These are phyloP conservation scores for Punica granatum DNA, from an alignment of 345 rosid species.

Conservation along the genomic window DNA sequence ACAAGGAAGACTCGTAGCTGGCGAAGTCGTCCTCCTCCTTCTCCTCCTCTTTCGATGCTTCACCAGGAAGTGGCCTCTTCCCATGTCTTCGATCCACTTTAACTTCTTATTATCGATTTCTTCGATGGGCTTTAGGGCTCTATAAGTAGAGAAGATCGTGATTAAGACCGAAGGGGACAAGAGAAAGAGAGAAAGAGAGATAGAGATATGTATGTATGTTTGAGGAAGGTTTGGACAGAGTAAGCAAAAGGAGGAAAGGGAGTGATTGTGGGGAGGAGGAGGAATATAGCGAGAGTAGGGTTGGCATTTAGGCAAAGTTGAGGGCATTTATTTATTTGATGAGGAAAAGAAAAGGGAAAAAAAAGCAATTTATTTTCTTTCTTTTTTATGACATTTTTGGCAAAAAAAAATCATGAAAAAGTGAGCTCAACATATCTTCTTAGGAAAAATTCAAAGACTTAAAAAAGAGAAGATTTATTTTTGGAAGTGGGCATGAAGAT, in stretches of 20 bases:
- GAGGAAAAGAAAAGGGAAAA: neutral
- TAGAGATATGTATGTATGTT: neutral
- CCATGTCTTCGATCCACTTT: conserved; percentile 38
- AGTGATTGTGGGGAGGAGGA: neutral
- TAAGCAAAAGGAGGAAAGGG: neutral
- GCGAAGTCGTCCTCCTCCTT: conserved; percentile 10
- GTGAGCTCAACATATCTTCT: neutral
- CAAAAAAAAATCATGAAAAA: neutral
- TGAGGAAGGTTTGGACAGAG: too few relatives aligned
- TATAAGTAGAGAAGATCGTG: neutral
- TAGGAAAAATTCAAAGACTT: neutral
- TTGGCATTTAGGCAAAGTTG: conserved; percentile 1
- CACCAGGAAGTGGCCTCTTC: conserved; percentile 19
- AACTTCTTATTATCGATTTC: neutral
- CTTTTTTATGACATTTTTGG: neutral
- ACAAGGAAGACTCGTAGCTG: conserved; percentile 33
- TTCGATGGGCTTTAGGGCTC: neutral
- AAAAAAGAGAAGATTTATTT: neutral
- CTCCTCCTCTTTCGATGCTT: conserved; percentile 32
- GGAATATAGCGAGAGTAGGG: neutral
- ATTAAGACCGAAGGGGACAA: neutral
- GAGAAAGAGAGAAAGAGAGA: neutral
- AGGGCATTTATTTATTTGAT: neutral
- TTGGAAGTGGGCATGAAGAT: neutral
- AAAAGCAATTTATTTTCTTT: neutral